These are phyloP conservation scores for Fragilariopsis cylindrus DNA, from an alignment of 108 stramenopile species.

Conservation along the genomic window DNA sequence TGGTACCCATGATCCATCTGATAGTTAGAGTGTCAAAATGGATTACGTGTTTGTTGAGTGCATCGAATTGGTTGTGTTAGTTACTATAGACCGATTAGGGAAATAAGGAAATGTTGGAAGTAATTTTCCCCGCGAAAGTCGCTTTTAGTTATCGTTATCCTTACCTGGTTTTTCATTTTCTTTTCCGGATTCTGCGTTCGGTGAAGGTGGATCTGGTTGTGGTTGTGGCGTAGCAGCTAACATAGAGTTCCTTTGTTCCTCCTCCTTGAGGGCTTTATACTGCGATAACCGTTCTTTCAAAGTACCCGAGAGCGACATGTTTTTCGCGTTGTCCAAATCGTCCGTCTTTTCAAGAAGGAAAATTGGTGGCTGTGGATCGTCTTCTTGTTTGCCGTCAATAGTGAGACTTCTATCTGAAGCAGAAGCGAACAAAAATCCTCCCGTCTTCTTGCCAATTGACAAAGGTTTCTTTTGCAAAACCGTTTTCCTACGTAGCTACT, in stretches of 20 bases:
- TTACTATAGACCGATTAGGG: no score
- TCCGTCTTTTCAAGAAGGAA: not conserved
- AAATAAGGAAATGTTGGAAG: no score
- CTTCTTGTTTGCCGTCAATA: not conserved
- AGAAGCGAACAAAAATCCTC: not conserved
- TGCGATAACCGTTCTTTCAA: constrained; percentile 36
- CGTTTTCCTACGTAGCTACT: not conserved
- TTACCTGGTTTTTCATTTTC: constrained; percentile 1
- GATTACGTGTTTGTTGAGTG: not conserved
- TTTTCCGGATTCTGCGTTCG: not conserved
- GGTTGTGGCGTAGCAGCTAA: not conserved
- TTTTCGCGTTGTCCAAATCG: not conserved
- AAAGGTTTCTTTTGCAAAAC: not conserved
- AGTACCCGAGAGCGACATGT: constrained; percentile 16
- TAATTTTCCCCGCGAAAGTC: no score
- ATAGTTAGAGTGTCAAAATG: not conserved
- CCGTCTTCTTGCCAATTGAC: not conserved
- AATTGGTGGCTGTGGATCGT: not conserved
- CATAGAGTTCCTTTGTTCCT: constrained; percentile 8
- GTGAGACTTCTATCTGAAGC: not conserved
- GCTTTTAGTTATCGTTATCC: not conserved
- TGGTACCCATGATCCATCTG: constrained; percentile 6
- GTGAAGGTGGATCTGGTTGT: not conserved
- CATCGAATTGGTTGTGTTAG: no score
- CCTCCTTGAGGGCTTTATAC: constrained; percentile 25